Evolutionary conservation across 805 yeast species (phyloP).

Genomic region (Candida piceae): DNA sequence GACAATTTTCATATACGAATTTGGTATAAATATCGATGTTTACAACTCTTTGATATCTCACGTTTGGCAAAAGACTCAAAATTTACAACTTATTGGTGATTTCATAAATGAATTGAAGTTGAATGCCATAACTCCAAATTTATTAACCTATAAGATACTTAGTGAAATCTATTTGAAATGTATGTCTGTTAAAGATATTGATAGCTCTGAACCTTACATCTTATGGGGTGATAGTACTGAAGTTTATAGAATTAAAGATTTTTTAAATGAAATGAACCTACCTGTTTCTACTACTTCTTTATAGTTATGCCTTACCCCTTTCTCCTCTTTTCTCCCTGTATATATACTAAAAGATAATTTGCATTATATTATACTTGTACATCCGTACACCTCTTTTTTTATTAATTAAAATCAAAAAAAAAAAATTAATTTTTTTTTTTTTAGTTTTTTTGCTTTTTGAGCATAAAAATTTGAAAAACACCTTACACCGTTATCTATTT

Average conservation of each 20-base stretch:
- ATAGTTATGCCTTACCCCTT: too few relatives aligned
- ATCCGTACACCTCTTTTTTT: not conserved
- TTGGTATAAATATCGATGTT: slow-evolving; percentile 26
- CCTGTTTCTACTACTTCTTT: not conserved
- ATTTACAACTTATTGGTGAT: slow-evolving; percentile 18
- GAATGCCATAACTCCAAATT: slow-evolving; percentile 29
- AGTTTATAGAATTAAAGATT: slow-evolving; percentile 22
- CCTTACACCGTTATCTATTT: too few relatives aligned
- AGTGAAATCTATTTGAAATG: slow-evolving; percentile 24
- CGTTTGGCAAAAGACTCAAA: slow-evolving; percentile 25
- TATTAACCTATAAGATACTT: slow-evolving; percentile 23
- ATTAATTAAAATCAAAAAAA: too few relatives aligned
- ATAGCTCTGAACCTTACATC: slow-evolving; percentile 21
- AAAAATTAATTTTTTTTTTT: too few relatives aligned
- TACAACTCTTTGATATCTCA: slow-evolving; percentile 26
- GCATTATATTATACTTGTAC: too few relatives aligned
- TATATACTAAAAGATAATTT: not conserved
- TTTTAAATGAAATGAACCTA: slow-evolving; percentile 7
- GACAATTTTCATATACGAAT: slow-evolving; percentile 27
- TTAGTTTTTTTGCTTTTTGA: too few relatives aligned
- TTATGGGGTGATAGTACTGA: slow-evolving; percentile 26
- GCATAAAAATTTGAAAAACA: too few relatives aligned
- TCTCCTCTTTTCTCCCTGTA: too few relatives aligned
- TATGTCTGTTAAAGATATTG: slow-evolving; percentile 22
- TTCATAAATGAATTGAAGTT: slow-evolving; percentile 25